Base-by-base conservation (phyloP, 805 yeast genomes). In the Starmerella stellata region DNA sequence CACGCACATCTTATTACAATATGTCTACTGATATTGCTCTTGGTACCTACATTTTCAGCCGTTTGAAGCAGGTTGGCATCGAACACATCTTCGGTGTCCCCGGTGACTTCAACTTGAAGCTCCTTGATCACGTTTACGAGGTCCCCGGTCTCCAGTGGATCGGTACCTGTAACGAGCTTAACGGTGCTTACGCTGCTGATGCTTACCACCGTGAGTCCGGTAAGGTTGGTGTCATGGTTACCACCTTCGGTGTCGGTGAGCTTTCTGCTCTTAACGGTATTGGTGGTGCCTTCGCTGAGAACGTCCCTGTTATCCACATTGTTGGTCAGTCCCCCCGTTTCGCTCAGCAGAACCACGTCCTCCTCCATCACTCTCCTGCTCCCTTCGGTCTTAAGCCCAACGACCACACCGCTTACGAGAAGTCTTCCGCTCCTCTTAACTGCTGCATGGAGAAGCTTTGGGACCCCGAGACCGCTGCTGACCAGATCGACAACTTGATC, bases 231-330 rank as follows among this genome's bases (percentile, higher is more conserved):
- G 82, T 74, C 17, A 56, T 72, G 30, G 57, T 71, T 39, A 74
- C 85, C 38, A 82, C 95, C 3, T 79, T 66, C 57, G 95, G 94
- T 37, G 95, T 82, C 15, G 95, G 95, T 41, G 94, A 82, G 55
- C 65, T 81, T 44, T 72, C 82, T 42, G 92, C 93, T 2, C 52
- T 81, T 44, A 81, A 81, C 58, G 93, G 92, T 35, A 61, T 80
- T 39, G 65, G 82, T 24, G 93, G 93, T 36, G 71, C 93, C 0
- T 76, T 69, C 60, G 78, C 93, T 25, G 95, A 82, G 59, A 70
- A 65, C 48, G 75, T 76, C 32, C 90, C 90, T 5, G 61, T 82
- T 2, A 62, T 82, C 41, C 93, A 81, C 58, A 74, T 83, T 46
- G 93, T 83, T 15, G 95, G 95, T 30, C 74, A 80, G 43, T 73